phyloP scores from a whole-genome alignment of 805 yeast genomes.

The Spathaspora arborariae region DNA sequence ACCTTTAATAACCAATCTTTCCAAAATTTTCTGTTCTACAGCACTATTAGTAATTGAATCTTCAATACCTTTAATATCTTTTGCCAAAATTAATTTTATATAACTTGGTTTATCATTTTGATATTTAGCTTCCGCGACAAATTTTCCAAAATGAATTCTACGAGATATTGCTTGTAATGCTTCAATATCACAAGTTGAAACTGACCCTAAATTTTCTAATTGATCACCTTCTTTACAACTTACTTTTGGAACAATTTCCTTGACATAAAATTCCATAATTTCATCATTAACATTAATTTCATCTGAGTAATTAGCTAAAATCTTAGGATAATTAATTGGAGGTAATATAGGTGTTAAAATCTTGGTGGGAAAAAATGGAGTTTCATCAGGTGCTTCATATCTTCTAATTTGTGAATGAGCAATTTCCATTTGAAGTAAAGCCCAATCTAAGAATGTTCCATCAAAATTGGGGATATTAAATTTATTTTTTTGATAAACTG shows the following conservation, averaged over 20 bases:
- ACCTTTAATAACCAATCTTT: constrained; percentile 76
- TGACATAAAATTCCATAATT: constrained; percentile 65
- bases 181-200: constrained; percentile 80
- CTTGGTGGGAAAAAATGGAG: constrained; percentile 76
- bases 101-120: constrained; percentile 61
- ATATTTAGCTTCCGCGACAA: constrained; percentile 95
- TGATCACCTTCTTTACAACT: constrained; percentile 70
- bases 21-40: constrained; percentile 81
- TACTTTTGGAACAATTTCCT: constrained; percentile 71
- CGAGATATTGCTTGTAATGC: constrained; percentile 84
- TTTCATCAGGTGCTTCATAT: constrained; percentile 92
- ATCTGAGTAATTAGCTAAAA: constrained; percentile 69
- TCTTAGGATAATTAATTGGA: constrained; percentile 68
- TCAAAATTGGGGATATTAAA: constrained; percentile 61
- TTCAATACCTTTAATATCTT: constrained; percentile 70
- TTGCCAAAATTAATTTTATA: constrained; percentile 57
- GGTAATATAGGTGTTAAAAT: constrained; percentile 76
- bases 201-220: constrained; percentile 82
- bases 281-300: constrained; percentile 73
- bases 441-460: constrained; percentile 87
- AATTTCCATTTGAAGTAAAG: constrained; percentile 68
- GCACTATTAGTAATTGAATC: constrained; percentile 80
- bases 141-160: constrained; percentile 94
- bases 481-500: constrained; percentile 62
- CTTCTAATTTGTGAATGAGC: constrained; percentile 72